These are phyloP conservation scores for Colletotrichum gigasporum DNA, from an alignment of 2,329 filamentous ascomycete genomes.

Conservation along the genomic window DNA sequence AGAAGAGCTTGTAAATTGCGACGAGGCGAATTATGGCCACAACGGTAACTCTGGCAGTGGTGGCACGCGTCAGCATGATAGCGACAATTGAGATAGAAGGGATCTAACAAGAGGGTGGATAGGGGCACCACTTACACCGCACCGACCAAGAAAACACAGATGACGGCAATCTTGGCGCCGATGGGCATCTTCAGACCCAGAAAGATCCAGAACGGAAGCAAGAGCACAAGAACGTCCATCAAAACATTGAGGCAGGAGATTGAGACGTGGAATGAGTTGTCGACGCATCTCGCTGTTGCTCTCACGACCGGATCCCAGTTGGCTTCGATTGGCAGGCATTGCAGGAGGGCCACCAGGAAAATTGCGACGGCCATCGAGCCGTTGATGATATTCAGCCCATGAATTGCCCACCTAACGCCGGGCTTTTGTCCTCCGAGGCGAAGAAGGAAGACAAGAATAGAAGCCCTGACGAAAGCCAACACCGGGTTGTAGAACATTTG, in stretches of 20 bases:
- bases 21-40: conserved; percentile 45
- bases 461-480: conserved; percentile 54
- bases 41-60: conserved; percentile 40
- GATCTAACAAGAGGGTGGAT: too few species aligned
- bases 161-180: conserved; percentile 48
- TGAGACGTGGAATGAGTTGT: conserved; percentile 14
- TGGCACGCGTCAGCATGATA: neutral
- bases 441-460: conserved; percentile 55
- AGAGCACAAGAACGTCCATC: conserved; percentile 45
- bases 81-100: too few species aligned
- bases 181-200: conserved; percentile 48
- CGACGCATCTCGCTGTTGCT: conserved; percentile 18
- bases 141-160: conserved; percentile 51
- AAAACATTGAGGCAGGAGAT: conserved; percentile 40
- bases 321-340: conserved; percentile 44
- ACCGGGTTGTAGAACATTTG: conserved; percentile 56
- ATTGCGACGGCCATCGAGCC: conserved; percentile 41
- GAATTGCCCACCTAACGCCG: conserved; percentile 42
- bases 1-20: conserved; percentile 38
- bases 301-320: conserved; percentile 39
- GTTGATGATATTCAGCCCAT: conserved; percentile 42
- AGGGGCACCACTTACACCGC: conserved; percentile 40
- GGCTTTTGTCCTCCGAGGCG: conserved; percentile 49
- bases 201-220: conserved; percentile 52
- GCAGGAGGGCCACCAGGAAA: conserved; percentile 45